Evolutionary conservation across 2,329 filamentous ascomycete species (phyloP).

Genomic region (Ceratocystis destructans): DNA sequence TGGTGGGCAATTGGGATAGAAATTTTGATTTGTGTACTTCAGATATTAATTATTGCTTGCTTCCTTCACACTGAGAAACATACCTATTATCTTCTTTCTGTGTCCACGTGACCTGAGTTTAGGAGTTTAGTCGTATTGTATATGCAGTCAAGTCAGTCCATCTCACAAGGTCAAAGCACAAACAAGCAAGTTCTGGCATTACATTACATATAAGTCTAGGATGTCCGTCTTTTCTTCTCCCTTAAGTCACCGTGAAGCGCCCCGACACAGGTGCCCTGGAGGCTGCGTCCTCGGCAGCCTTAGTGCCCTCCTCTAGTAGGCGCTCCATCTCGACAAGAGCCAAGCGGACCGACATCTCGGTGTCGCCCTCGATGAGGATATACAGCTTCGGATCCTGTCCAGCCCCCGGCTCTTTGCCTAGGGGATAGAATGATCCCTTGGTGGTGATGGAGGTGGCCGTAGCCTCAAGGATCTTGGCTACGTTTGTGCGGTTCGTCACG

Average conservation of each 20-base stretch:
- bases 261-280: slow-evolving; percentile 63
- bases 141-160: no score
- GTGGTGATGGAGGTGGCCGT: slow-evolving; percentile 95
- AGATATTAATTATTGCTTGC: no score
- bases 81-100: not conserved
- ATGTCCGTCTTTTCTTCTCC: not conserved
- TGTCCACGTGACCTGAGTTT: not conserved
- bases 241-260: slow-evolving; percentile 71
- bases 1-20: no score
- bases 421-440: slow-evolving; percentile 79
- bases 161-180: not conserved
- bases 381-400: slow-evolving; percentile 85
- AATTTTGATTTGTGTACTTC: not conserved
- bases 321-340: slow-evolving; percentile 84
- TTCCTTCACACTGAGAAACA: no score
- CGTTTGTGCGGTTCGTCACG: slow-evolving; percentile 95
- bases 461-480: slow-evolving; percentile 90
- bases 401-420: slow-evolving; percentile 64
- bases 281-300: slow-evolving; percentile 79
- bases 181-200: not conserved
- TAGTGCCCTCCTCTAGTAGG: slow-evolving; percentile 75
- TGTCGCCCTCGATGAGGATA: slow-evolving; percentile 94
- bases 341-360: slow-evolving; percentile 77
- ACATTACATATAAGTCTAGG: not conserved
- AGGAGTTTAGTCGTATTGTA: not conserved